These are phyloP conservation scores for Cardamine chenopodiifolia DNA, from an alignment of 345 rosid genomes.

Conservation along the genomic window DNA sequence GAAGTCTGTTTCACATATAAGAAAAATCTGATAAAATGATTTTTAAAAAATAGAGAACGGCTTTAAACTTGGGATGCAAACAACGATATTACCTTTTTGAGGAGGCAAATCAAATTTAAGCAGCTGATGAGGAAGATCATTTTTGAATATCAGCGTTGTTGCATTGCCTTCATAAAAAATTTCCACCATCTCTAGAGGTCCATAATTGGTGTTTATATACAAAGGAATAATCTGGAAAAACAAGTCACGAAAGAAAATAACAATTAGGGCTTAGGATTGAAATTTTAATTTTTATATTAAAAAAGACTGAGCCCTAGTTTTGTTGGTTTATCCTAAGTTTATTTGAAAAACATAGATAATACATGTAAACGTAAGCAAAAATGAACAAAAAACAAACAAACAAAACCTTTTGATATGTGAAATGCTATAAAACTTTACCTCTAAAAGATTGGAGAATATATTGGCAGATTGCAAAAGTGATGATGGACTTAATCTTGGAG, in stretches of 20 bases:
- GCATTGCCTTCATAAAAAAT: neutral
- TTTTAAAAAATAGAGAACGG: neutral
- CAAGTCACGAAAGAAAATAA: neutral
- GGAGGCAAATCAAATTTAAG: too few species aligned
- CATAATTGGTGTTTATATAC: neutral
- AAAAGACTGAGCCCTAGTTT: too few species aligned
- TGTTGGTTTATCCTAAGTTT: too few species aligned
- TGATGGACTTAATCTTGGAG: conserved; percentile 38
- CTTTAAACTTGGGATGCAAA: neutral
- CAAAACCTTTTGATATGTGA: too few species aligned
- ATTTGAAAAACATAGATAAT: too few species aligned
- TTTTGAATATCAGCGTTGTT: neutral
- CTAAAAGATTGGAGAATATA: neutral
- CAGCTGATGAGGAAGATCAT: neutral
- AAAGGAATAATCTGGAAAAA: conserved; percentile 1
- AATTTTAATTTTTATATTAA: neutral
- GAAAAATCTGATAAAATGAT: neutral
- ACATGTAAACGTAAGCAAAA: too few species aligned
- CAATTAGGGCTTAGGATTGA: neutral
- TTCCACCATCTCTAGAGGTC: too few species aligned
- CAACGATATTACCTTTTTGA: neutral
- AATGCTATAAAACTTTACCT: too few species aligned
- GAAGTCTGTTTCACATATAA: neutral
- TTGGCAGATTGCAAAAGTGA: conserved; percentile 22
- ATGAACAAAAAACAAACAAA: too few species aligned